Evolutionary conservation across 768 basidiomycete species (phyloP), one percentile per base, ranked within the genome.

Genomic region (Kwoniella shandongensis): DNA sequence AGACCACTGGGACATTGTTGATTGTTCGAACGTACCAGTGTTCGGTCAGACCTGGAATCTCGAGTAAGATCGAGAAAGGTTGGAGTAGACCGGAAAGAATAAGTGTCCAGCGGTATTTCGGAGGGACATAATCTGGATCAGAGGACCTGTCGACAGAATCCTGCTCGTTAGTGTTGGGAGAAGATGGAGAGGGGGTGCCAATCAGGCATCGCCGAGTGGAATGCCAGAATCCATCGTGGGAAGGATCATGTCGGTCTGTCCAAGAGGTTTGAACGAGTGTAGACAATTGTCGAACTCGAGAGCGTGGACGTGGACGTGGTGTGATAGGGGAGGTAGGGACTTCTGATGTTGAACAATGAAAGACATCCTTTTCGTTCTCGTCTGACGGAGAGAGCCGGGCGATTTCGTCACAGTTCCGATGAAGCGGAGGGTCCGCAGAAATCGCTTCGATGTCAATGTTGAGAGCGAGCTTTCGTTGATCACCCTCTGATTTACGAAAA

Each of bases 21-120:
- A 79, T 76, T 0, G 83, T 88, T 5, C 81, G 81, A 54, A 86
- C 81, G 47, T 76, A 76, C 75, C 75, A 74, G 50, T 82, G 81
- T 57, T 84, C 85, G 1, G 88, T 90, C 11, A 90, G 76, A 15
- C 86, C 86, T 0, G 89, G 89, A 26, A 91, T 88, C 65, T 87
- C 86, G 27, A 91, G 79, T n/a, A 91, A 80, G 46, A 90, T 87
- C 17, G 86, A 83, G 66, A 91, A 88, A 0, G 73, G 73, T 20
- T 59, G 53, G 17, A 63, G 26, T 7, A 66, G 47, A 7, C 65
- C 65, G 20, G 48, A 52, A n/a, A 66, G 48, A 29, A 66, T 66
- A 0, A 61, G 65, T 15, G 61, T 59, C 65, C 65, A 66, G 11
- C 64, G 51, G 44, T 55, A 62, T 41, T 59, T 58, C 8, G 60